Evolutionary conservation across 305 asterid genomes (phyloP).

Genomic region (Fraxinus paxiana): DNA sequence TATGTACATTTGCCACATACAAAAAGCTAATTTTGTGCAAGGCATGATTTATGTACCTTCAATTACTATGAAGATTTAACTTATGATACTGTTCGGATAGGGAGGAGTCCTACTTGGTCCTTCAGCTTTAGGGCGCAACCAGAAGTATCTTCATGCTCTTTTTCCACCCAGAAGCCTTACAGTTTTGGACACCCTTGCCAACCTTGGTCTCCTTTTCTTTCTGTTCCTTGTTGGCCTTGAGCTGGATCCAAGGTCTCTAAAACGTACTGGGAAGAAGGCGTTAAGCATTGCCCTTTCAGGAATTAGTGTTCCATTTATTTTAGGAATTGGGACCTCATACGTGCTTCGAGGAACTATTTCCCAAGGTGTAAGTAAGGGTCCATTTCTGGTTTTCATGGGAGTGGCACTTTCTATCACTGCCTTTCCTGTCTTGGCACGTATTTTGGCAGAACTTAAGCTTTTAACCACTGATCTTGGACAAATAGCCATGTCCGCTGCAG

Average conservation of each 20-base stretch:
- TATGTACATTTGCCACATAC: neutral
- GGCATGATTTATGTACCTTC: neutral
- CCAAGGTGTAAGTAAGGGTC: constrained; percentile 43
- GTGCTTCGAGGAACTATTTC: constrained; percentile 50
- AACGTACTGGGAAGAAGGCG: constrained; percentile 70
- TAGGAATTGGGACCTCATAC: constrained; percentile 79
- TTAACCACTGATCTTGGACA: constrained; percentile 76
- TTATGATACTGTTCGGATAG: constrained; percentile 33
- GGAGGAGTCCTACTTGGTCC: constrained; percentile 93
- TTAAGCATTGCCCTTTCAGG: constrained; percentile 71
- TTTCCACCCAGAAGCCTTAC: constrained; percentile 72
- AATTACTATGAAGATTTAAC: neutral
- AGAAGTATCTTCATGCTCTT: constrained; percentile 41
- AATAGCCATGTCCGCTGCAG: constrained; percentile 96
- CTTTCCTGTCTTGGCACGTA: constrained; percentile 88
- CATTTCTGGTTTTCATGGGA: constrained; percentile 85
- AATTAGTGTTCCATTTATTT: constrained; percentile 57
- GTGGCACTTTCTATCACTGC: constrained; percentile 94
- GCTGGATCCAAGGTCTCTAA: constrained; percentile 57
- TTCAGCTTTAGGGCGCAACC: constrained; percentile 72
- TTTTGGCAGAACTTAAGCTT: constrained; percentile 82
- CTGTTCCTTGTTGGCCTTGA: constrained; percentile 83
- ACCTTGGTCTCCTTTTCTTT: constrained; percentile 81
- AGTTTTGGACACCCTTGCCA: constrained; percentile 78
- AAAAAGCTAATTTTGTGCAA: neutral